A percentile compares a stretch with the other conserved stretches of the same genome.
phyloP scores from a whole-genome alignment of 495 filamentous ascomycete species.

The Aspergillus asperescens region DNA sequence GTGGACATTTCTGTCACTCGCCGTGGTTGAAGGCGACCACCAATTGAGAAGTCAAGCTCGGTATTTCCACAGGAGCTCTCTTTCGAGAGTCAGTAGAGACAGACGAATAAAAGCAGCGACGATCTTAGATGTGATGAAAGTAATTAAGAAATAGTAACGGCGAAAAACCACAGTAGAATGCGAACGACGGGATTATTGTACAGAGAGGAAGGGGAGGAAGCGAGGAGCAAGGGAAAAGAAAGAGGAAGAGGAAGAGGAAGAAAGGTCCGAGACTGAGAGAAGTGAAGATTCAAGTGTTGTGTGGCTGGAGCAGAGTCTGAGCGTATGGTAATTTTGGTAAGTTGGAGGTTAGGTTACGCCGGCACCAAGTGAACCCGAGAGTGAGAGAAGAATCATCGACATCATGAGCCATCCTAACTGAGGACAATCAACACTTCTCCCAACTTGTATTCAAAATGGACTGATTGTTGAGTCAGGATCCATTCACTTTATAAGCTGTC shows the following conservation, averaged over 20 bases:
- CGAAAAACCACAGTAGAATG: slow-evolving; percentile 11
- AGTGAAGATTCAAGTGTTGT: slow-evolving; percentile 10
- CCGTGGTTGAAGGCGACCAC: slow-evolving; percentile 30
- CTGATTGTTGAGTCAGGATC: neutral
- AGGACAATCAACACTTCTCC: too few relatives aligned
- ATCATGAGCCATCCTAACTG: neutral
- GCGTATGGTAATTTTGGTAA: neutral
- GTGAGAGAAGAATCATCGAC: neutral
- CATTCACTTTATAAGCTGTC: neutral
- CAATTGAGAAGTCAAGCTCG: slow-evolving; percentile 28
- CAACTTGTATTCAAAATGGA: too few relatives aligned
- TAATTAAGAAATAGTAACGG: slow-evolving; percentile 12
- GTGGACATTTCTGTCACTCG: slow-evolving; percentile 50
- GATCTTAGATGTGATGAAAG: neutral
- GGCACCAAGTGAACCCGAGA: neutral
- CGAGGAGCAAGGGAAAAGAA: slow-evolving; percentile 14
- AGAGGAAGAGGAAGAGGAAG: slow-evolving; percentile 14
- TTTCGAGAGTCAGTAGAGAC: slow-evolving; percentile 31
- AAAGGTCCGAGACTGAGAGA: slow-evolving; percentile 1
- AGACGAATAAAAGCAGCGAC: slow-evolving; percentile 13
- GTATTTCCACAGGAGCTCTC: slow-evolving; percentile 29
- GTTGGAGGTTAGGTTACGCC: neutral
- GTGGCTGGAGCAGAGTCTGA: slow-evolving; percentile 14
- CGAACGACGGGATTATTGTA: slow-evolving; percentile 24
- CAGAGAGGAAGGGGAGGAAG: slow-evolving; percentile 25